Base-by-base conservation (phyloP, 805 yeast species). In the Cyberlindnera nakhonratchasimensis region DNA sequence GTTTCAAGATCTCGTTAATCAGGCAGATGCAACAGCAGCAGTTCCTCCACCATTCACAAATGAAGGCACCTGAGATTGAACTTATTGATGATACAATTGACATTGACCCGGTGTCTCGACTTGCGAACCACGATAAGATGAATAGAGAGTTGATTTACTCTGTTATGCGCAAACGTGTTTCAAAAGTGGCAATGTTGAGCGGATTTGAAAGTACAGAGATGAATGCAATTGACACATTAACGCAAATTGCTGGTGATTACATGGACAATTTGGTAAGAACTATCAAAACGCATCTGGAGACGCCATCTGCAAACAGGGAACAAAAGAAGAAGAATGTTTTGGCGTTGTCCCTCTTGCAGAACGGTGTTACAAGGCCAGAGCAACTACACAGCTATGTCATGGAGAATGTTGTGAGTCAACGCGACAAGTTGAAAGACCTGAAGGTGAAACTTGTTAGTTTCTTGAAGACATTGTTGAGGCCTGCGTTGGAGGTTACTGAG, bases 121-220 rank as follows among this genome's bases (percentile, higher is more conserved):
- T 90, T 21, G 72, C 72, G 0, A 85, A 83, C 21, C 87, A 83
- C 49, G 93, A 88, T 47, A 61, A 69, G 10, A 67, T 71, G 56
- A 74, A 74, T 43, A 71, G 70, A n/a, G 77, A 74, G 3, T 70
- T 88, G 12, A 83, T 89, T 9, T 77, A 73, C 53, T 70, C 79
- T 1, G 78, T 86, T 0, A 64, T 93, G 66, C 72, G 78, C 50
- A 79, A 84, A 52, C 76, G 82, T 30, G 77, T 86, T 0, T 76
- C 90, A 16, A 87, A 88, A 47, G 66, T 93, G 16, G 79, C 86
- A 1, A 91, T 93, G 98, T 82, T 87, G 30, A 80, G 83, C 32
- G 99, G 99, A 0, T 93, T 86, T 66, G 98, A 93, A 64, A 69
- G 84, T 1, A 76, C 95, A 0, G 87, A 86, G 51, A 78, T 83